Evolutionary conservation across 1,139 yeast genomes (phyloP).

Genomic region (Yamadazyma friedrichii): DNA sequence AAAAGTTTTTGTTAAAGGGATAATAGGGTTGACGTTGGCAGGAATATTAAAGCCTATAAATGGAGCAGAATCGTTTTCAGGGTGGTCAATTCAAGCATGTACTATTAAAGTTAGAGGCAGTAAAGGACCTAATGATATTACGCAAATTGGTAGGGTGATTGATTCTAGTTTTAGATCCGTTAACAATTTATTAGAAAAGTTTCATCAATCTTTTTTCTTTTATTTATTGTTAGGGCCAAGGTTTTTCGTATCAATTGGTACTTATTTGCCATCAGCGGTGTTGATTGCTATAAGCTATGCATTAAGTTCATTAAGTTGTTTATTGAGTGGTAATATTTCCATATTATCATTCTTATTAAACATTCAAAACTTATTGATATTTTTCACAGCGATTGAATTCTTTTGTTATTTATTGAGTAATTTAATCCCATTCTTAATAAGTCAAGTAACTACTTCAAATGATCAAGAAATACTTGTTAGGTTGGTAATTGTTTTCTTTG

Average conservation of each 20-base stretch:
- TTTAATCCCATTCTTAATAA: conserved; percentile 25
- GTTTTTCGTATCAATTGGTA: conserved; percentile 87
- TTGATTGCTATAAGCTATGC: conserved; percentile 70
- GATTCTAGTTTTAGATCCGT: conserved; percentile 88
- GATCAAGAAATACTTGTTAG: conserved; percentile 18
- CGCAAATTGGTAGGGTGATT: conserved; percentile 86
- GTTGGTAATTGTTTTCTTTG: conserved; percentile 19
- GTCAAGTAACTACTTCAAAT: conserved; percentile 9
- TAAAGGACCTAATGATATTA: conserved; percentile 67
- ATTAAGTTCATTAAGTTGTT: conserved; percentile 62
- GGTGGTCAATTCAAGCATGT: conserved; percentile 93
- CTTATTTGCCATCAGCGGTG: conserved; percentile 86
- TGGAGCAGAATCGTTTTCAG: conserved; percentile 90
- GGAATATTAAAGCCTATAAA: conserved; percentile 58
- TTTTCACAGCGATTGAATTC: conserved; percentile 36
- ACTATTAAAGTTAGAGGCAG: conserved; percentile 70
- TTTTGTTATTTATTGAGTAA: conserved; percentile 28
- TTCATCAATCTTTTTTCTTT: conserved; percentile 95
- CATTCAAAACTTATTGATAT: conserved; percentile 25
- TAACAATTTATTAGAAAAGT: conserved; percentile 89
- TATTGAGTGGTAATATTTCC: conserved; percentile 44
- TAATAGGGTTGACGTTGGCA: conserved; percentile 64
- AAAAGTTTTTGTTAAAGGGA: conserved; percentile 60
- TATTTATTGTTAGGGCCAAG: conserved; percentile 79
- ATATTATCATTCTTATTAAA: conserved; percentile 22